Percentiles rank a stretch among this genome's conserved stretches.
phyloP scores from a whole-genome alignment of 148 eudicot genomes.

The Suaeda aralocaspica region DNA sequence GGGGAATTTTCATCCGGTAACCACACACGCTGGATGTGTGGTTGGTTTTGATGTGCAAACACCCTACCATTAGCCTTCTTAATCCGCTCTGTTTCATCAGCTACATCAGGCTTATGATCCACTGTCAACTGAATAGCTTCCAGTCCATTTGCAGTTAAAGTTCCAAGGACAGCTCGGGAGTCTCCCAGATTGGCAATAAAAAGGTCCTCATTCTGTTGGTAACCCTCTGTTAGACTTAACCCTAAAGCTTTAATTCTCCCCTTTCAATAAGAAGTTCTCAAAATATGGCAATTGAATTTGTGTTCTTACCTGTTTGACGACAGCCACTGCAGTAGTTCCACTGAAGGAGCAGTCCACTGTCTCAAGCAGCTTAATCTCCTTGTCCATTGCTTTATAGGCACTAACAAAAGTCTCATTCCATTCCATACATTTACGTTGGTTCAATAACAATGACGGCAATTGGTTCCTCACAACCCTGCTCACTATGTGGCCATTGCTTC shows the following conservation, averaged over 20 bases:
- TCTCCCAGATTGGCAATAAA: slow-evolving; percentile 78
- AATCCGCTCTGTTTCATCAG: slow-evolving; percentile 67
- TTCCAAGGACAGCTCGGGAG: slow-evolving; percentile 73
- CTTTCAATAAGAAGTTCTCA: too few relatives aligned
- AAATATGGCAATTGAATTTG: too few relatives aligned
- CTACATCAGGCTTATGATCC: slow-evolving; percentile 69
- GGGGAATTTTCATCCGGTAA: slow-evolving; percentile 57
- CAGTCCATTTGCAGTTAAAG: slow-evolving; percentile 40
- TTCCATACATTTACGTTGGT: slow-evolving; percentile 32
- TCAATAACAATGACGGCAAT: slow-evolving; percentile 50
- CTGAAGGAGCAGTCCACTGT: slow-evolving; percentile 77
- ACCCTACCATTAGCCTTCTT: slow-evolving; percentile 53
- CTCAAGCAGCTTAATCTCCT: slow-evolving; percentile 55
- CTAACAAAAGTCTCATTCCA: slow-evolving; percentile 53
- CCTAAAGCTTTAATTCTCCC: too few relatives aligned
- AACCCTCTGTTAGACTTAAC: too few relatives aligned
- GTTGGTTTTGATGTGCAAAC: slow-evolving; percentile 50
- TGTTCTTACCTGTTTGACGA: too few relatives aligned
- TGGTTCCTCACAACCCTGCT: slow-evolving; percentile 63
- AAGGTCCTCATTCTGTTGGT: slow-evolving; percentile 66
- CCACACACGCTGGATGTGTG: slow-evolving; percentile 74
- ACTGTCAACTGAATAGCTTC: slow-evolving; percentile 57
- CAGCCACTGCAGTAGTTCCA: slow-evolving; percentile 74
- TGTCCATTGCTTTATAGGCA: slow-evolving; percentile 70
- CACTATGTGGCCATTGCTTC: slow-evolving; percentile 61